Base-by-base conservation (phyloP, 306 rosid genomes). In the Trifolium repens region DNA sequence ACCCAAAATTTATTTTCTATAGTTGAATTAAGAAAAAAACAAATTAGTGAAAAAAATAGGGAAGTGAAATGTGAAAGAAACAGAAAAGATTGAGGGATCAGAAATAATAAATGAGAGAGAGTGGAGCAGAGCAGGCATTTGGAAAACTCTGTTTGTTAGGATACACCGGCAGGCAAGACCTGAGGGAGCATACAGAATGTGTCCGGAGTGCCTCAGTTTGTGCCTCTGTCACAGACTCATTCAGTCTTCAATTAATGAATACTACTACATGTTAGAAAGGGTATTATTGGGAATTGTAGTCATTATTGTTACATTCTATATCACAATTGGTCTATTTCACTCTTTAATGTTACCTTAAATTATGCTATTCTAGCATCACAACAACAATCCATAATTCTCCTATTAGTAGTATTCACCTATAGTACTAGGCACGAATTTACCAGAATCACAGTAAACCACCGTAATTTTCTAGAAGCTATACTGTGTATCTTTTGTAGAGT, bases 131-230 rank as follows among this genome's bases (percentile, higher is more conserved):
- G 37, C 84, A 78, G 63, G 67, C 46, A 59, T 40, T 64, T 73
- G 59, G 72, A 74, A 15, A 71, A 58, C 76, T 30, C 27, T 76
- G 88, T 83, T 83, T 11, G 64, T 58, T 58, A 26, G 39, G 64
- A 26, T 58, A 55, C 46, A 62, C 73, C 82, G 75, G 84, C 67
- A 75, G 75, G 84, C 67, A 75, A 74, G 19, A 52, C 44, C 84
- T 70, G 81, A 63, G 65, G 59, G 69, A 8, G 22, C 73, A 50
- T 47, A 78, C 88, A 85, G 81, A 85, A 57, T 66, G 49, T 88
- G 98, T 89, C 92, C 89, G 96, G 93, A 77, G 92, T 93, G 93
- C 83, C 89, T 88, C 83, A 78, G 72, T 72, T 72, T 37, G n/a
- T 78, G 35, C 35, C 35, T 32, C 35, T 32, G 91, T 91, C 85